A percentile compares a stretch with the other conserved stretches of the same genome.
phyloP scores from a whole-genome alignment of 1,284 basidiomycete genomes.

The Fomitopsis schrenkii region DNA sequence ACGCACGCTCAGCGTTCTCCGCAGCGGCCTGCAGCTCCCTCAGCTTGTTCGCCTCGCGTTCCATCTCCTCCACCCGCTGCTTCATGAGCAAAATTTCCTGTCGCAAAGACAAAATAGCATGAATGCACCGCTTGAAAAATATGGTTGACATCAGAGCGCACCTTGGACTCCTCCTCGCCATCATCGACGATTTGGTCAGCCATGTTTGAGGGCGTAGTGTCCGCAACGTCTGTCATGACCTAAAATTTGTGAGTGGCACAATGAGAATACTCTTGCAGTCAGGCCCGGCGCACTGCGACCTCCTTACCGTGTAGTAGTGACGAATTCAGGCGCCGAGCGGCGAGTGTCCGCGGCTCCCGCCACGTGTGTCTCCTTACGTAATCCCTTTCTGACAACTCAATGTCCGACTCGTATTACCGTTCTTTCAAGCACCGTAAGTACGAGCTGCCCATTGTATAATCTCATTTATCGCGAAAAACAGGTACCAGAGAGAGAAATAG shows the following conservation, averaged over 20 bases:
- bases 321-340: background rate
- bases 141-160: constrained; percentile 16
- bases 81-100: constrained; percentile 88
- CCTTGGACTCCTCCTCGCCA: constrained; percentile 35
- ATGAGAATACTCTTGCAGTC: background rate
- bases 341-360: background rate
- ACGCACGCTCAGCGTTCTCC: constrained; percentile 49
- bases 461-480: too few relatives aligned
- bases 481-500: too few relatives aligned
- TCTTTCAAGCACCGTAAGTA: too few relatives aligned
- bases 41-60: constrained; percentile 84
- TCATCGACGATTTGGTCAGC: constrained; percentile 28
- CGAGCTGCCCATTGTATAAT: too few relatives aligned
- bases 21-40: constrained; percentile 89
- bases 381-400: too few relatives aligned
- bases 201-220: constrained; percentile 24
- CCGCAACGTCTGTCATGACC: constrained; percentile 30
- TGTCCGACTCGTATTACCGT: too few relatives aligned
- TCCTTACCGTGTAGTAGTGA: background rate
- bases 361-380: background rate
- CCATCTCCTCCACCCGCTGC: constrained; percentile 90
- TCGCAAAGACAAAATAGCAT: background rate
- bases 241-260: constrained; percentile 1
- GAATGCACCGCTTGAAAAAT: background rate
- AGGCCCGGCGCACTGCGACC: background rate